phyloP scores from a whole-genome alignment of 2,329 filamentous ascomycete genomes.

The Trichoderma sp. region DNA sequence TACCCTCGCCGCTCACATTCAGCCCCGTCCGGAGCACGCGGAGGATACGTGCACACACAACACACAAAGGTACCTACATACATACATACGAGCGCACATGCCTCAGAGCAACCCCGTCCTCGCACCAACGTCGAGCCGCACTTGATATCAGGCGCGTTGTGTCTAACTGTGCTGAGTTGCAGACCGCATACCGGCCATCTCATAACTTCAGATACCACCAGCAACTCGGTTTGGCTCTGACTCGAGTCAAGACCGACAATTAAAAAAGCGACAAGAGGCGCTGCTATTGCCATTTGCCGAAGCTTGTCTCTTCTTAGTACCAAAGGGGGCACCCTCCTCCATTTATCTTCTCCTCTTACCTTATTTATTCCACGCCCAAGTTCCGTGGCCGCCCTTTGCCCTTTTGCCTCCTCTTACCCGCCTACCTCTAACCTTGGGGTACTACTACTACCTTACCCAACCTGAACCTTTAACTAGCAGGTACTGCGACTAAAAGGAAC shows the following conservation, averaged over 20 bases:
- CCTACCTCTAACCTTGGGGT: neutral
- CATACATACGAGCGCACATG: neutral
- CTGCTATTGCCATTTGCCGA: neutral
- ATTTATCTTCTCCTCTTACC: neutral
- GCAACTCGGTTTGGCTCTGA: neutral
- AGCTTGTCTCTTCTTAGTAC: conserved; percentile 1
- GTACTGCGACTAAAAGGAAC: no score
- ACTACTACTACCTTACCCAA: no score
- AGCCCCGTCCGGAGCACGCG: neutral
- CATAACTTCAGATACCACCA: no score
- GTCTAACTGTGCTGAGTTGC: no score
- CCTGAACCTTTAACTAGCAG: no score
- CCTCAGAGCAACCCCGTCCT: neutral
- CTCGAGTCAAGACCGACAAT: neutral
- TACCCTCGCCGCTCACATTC: neutral
- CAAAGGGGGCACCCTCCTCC: neutral
- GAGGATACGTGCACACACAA: conserved; percentile 2
- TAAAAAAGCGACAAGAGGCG: neutral
- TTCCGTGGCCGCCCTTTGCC: conserved; percentile 17
- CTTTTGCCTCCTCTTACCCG: neutral
- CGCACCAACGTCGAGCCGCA: neutral
- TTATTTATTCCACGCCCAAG: neutral
- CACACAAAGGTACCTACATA: neutral
- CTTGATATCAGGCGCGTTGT: neutral
- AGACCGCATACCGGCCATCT: no score